Evolutionary conservation across 192 early-diverging fungal species (phyloP).

Genomic region (Tieghemiomyces parasiticus): DNA sequence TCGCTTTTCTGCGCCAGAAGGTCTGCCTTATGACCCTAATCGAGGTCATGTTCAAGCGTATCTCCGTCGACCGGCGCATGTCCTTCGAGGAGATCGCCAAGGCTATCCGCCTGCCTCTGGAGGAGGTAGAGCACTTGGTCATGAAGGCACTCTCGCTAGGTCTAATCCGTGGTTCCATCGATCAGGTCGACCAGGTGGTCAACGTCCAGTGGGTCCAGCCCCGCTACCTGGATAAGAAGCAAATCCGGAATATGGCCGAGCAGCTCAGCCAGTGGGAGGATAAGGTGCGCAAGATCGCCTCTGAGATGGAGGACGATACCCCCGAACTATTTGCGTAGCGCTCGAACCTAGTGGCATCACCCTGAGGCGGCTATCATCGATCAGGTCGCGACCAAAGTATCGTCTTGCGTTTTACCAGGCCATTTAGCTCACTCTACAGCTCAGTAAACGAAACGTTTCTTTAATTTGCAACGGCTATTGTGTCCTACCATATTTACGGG

Average conservation of each 20-base stretch:
- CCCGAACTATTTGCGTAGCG: conserved; percentile 37
- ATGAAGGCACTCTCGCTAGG: conserved; percentile 96
- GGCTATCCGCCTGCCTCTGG: conserved; percentile 57
- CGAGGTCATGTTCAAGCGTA: conserved; percentile 80
- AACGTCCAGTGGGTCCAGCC: conserved; percentile 96
- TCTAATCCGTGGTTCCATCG: conserved; percentile 84
- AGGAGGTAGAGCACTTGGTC: conserved; percentile 86
- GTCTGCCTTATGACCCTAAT: conserved; percentile 95
- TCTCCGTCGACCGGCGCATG: conserved; percentile 55
- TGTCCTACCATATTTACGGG: no score
- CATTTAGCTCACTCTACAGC: no score
- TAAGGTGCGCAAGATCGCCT: conserved; percentile 60
- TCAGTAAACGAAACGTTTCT: no score
- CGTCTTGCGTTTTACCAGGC: no score
- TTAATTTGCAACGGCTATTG: no score
- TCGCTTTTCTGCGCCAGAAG: conserved; percentile 79
- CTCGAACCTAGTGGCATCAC: no score
- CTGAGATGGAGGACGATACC: conserved; percentile 58
- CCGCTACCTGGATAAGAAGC: conserved; percentile 78
- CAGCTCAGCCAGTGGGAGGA: conserved; percentile 73
- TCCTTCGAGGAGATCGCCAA: conserved; percentile 67
- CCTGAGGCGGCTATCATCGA: no score
- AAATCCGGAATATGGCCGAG: conserved; percentile 73
- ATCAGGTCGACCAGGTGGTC: conserved; percentile 85
- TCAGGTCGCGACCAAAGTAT: no score